Evolutionary conservation across 225 moss, liverwort and hornwort genomes (phyloP), one percentile per base, ranked within the genome.

Genomic region (Physcomitrium patens): DNA sequence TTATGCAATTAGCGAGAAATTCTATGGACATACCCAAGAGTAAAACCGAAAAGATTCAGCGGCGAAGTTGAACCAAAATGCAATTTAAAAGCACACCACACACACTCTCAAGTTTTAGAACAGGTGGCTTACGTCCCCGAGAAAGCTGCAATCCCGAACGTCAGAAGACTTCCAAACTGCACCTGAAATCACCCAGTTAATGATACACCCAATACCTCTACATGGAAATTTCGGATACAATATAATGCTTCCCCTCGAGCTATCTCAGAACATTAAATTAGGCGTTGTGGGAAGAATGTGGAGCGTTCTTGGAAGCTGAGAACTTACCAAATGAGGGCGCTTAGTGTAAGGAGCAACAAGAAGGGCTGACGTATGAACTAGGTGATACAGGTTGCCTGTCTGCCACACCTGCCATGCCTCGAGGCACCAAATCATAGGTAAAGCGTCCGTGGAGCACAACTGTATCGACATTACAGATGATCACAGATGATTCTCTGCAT

Each of bases 111-210:
- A 58, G 51, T 24, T 41, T 6, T 63, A 23, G 16, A 10, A 67
- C 5, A 57, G 18, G 19, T 23, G 50, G 82, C 94, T 91, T 87
- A 91, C 92, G 94, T 85, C 76, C 94, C 92, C 42, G 86, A 92
- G 70, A 96, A 96, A 44, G 87, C 80, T 11, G 91, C 66, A 55
- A 96, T 90, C 14, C 91, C 94, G 78, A 91, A 85, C 3, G 92
- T 80, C 46, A 96, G 12, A 67, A 94, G 91, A 52, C 92, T 86
- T 63, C 94, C 96, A 72, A 94, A 96, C 94, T 94, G 89, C 78
- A 84, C 24, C 68, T 17, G 78, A 77, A 61, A 70, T 24, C 1
- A 57, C 43, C 8, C 17, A 8, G 13, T 80, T 22, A 73, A 31
- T n/a, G 15, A 41, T 1, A 16, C 60, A 69, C 57, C 28, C 17